Evolutionary conservation across 257 asterid species (phyloP).

Genomic region (Scutellaria minor): DNA sequence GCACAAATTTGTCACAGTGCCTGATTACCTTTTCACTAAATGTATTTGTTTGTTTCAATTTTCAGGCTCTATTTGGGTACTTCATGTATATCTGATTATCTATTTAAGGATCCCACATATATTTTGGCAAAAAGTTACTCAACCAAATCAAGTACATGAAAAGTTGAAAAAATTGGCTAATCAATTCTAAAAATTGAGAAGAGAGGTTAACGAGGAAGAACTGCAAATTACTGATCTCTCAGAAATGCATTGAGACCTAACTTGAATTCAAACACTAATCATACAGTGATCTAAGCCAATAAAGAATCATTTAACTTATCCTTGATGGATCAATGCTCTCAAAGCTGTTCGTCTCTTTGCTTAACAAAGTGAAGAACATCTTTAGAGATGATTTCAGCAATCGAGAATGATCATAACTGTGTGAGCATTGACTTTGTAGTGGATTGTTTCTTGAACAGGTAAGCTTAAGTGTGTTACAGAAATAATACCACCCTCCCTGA

Average conservation of each 20-base stretch:
- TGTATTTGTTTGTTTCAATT: conserved; percentile 5
- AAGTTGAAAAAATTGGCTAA: conserved; percentile 12
- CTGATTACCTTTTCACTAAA: conserved; percentile 19
- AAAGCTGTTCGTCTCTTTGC: not conserved
- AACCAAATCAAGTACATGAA: conserved; percentile 5
- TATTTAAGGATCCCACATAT: not conserved
- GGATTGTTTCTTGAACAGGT: not conserved
- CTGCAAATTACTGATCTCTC: not conserved
- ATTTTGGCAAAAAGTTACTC: conserved; percentile 13
- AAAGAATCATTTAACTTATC: not conserved
- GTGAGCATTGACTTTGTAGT: conserved; percentile 13
- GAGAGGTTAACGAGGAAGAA: conserved; percentile 11
- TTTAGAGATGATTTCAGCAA: conserved; percentile 2
- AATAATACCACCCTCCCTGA: not conserved
- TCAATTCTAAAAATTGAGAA: not conserved
- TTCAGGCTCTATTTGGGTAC: conserved; percentile 1
- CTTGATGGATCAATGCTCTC: not conserved
- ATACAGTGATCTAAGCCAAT: not conserved
- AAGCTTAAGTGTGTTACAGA: not conserved
- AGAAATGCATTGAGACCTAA: not conserved
- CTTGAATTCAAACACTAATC: not conserved
- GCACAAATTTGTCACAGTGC: conserved; percentile 35
- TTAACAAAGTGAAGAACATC: not conserved
- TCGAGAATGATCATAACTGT: conserved; percentile 11
- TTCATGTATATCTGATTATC: conserved; percentile 10